Base-by-base conservation (phyloP, 2,329 filamentous ascomycete genomes). In the Aspergillaceae sp. region DNA sequence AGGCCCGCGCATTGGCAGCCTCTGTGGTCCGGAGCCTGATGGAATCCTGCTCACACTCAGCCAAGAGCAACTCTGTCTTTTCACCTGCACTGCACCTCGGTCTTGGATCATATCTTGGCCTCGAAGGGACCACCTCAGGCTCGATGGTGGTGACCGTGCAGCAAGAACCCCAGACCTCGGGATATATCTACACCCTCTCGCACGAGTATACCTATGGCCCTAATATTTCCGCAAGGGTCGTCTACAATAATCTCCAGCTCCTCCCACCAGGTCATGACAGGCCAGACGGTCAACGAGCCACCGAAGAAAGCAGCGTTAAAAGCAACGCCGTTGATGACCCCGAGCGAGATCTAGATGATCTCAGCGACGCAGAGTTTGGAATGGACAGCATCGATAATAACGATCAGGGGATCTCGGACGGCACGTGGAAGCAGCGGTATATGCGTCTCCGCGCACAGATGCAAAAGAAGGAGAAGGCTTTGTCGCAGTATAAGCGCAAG, bases 361-460 rank as follows among this genome's bases (percentile, higher is more conserved):
- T 54, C 5, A 56, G 54, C n/a, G 60, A 60, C 32, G 51, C 57
- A 30, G 63, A 65, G 32, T 51, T 54, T 9, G 57, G 62, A 9
- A 52, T 61, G 7, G 61, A 65, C 10, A 51, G 54, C 19, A 35
- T 52, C 5, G 56, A 59, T 3, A 45, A 50, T 19, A 34, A 50
- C 19, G 45, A 19, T 19, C 19, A 19, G 19, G 19, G 19, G 19
- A 19, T 48, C 5, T 55, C 62, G 2, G 61, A 65, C 28, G 53
- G 53, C 11, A 65, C 59, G 5, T 70, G 67, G 67, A 69, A 67
- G 46, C 64, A 68, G 42, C 60, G 65, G 7, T 70, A 68, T 43
- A 43, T 64, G 48, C 63, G 60, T 30, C 54, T 70, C 19, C 62
- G 62, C 9, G 58, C 59, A 30, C 65, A 69, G 44, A 61, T 65